A percentile compares a stretch with the other conserved stretches of the same genome.
These are phyloP conservation scores for Colletotrichum plurivorum DNA, from an alignment of 2,329 filamentous ascomycete species.

Conservation along the genomic window DNA sequence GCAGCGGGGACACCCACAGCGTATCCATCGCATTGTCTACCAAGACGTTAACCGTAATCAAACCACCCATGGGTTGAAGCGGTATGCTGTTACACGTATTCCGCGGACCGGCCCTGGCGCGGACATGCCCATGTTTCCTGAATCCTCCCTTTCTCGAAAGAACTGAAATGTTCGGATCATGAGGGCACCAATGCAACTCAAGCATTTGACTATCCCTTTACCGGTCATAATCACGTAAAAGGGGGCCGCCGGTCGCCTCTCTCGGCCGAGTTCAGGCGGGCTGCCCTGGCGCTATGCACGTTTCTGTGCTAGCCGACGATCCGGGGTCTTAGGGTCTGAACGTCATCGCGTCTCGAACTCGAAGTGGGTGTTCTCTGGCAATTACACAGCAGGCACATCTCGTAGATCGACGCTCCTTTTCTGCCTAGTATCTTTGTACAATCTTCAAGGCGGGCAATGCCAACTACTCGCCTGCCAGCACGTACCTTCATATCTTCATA, in stretches of 20 bases:
- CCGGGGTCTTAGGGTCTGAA: background rate
- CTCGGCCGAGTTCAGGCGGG: background rate
- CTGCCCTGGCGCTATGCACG: background rate
- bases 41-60: background rate
- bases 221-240: background rate
- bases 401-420: too few relatives aligned
- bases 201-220: background rate
- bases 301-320: background rate
- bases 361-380: background rate
- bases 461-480: too few relatives aligned
- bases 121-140: background rate
- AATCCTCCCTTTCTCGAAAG: background rate
- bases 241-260: background rate
- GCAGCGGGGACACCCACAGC: slow-evolving; percentile 10
- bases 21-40: slow-evolving; percentile 4
- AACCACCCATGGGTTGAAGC: background rate
- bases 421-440: too few relatives aligned
- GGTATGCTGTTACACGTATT: background rate
- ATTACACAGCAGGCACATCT: background rate
- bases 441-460: too few relatives aligned
- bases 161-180: background rate
- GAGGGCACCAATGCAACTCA: background rate
- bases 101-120: background rate
- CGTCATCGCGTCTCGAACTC: background rate
- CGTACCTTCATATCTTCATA: too few relatives aligned